Evolutionary conservation across 1,284 basidiomycete genomes (phyloP).

Genomic region (Phylloporus gajari): DNA sequence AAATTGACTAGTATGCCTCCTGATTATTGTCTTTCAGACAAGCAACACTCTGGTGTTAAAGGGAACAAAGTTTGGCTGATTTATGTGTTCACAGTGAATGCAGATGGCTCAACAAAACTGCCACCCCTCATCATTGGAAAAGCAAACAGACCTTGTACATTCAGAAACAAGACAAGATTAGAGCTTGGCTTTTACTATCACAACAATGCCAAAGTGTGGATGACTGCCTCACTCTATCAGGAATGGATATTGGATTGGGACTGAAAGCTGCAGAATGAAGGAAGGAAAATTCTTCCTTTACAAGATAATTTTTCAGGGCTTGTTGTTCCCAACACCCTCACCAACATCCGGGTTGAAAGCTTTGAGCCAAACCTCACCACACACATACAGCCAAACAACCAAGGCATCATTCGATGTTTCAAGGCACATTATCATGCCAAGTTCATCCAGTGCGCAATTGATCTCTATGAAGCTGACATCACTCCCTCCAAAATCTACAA

Average conservation of each 20-base stretch:
- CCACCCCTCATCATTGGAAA: constrained; percentile 39
- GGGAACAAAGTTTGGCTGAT: neutral
- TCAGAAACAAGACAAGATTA: constrained; percentile 25
- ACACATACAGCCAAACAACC: constrained; percentile 7
- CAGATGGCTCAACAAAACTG: constrained; percentile 32
- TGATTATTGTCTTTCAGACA: constrained; percentile 11
- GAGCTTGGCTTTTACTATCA: constrained; percentile 38
- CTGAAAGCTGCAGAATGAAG: neutral
- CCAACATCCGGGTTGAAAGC: neutral
- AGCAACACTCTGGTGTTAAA: constrained; percentile 6
- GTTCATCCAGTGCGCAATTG: neutral
- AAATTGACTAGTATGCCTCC: constrained; percentile 24
- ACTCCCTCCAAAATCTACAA: neutral
- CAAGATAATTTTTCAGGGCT: constrained; percentile 20
- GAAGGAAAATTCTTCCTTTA: constrained; percentile 5
- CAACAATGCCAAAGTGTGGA: constrained; percentile 36
- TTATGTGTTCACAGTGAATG: constrained; percentile 33
- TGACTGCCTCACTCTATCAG: constrained; percentile 35
- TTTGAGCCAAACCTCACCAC: constrained; percentile 12
- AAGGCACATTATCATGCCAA: neutral
- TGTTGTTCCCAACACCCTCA: neutral
- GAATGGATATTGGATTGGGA: constrained; percentile 18
- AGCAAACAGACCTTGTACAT: constrained; percentile 27
- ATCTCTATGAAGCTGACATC: neutral
- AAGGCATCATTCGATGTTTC: neutral